These are phyloP conservation scores for Psidium guajava DNA, from an alignment of 345 rosid species.

Conservation along the genomic window DNA sequence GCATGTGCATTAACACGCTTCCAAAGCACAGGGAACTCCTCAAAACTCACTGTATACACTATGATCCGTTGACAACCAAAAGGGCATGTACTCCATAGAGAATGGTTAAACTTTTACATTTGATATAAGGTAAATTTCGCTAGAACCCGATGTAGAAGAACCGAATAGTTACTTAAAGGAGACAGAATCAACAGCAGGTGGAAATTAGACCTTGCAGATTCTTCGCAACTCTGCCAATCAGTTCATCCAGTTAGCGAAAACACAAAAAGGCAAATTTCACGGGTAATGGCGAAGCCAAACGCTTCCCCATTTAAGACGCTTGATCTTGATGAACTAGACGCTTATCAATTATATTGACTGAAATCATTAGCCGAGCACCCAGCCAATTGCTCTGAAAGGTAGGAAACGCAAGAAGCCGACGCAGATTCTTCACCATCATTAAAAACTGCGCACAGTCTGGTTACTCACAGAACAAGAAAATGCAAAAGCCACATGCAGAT, in stretches of 20 bases:
- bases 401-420: neutral
- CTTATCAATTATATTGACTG: neutral
- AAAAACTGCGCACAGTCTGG: neutral
- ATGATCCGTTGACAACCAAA: neutral
- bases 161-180: neutral
- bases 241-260: neutral
- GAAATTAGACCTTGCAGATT: neutral
- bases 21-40: neutral
- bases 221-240: neutral
- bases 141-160: neutral
- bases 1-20: neutral
- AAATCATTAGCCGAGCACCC: neutral
- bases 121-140: neutral
- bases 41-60: neutral
- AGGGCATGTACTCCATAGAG: neutral
- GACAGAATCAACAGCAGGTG: neutral
- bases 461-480: neutral
- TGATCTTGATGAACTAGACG: neutral
- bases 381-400: neutral
- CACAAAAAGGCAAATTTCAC: neutral
- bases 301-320: neutral
- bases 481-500: neutral
- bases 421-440: neutral
- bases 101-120: neutral
- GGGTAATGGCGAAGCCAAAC: neutral